These are phyloP conservation scores for Aspergillus fumigatus DNA, from an alignment of 2,329 filamentous ascomycete species.

Conservation along the genomic window DNA sequence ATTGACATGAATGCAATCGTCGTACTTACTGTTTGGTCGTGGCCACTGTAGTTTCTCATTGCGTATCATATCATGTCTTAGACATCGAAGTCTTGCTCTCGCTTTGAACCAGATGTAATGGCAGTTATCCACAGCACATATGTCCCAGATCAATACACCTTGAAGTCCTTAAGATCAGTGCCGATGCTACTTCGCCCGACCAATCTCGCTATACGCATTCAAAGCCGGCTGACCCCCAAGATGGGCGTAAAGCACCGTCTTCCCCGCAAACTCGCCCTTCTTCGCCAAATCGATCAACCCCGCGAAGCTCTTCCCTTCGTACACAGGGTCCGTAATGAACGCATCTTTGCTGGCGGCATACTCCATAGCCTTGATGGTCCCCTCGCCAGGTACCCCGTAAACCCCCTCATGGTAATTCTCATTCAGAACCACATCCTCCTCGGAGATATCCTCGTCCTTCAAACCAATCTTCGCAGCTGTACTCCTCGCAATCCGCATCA, in stretches of 20 bases:
- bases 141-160: too few species aligned
- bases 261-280: constrained; percentile 59
- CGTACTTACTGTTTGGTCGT: neutral
- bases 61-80: too few species aligned
- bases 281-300: constrained; percentile 66
- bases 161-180: too few species aligned
- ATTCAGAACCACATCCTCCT: constrained; percentile 60
- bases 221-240: constrained; percentile 65
- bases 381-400: constrained; percentile 63
- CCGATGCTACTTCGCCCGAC: constrained; percentile 8
- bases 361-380: constrained; percentile 64
- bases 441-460: constrained; percentile 54
- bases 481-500: constrained; percentile 61
- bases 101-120: too few species aligned
- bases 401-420: constrained; percentile 62
- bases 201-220: constrained; percentile 58
- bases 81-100: too few species aligned
- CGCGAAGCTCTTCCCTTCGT: constrained; percentile 70
- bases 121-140: too few species aligned
- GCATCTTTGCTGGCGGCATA: constrained; percentile 65
- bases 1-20: constrained; percentile 11
- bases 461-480: constrained; percentile 63
- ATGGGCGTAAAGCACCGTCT: constrained; percentile 64
- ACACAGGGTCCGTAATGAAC: constrained; percentile 71
- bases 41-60: too few species aligned